These are phyloP conservation scores for Eucalyptus sp. DNA, from an alignment of 345 rosid species.

Conservation along the genomic window DNA sequence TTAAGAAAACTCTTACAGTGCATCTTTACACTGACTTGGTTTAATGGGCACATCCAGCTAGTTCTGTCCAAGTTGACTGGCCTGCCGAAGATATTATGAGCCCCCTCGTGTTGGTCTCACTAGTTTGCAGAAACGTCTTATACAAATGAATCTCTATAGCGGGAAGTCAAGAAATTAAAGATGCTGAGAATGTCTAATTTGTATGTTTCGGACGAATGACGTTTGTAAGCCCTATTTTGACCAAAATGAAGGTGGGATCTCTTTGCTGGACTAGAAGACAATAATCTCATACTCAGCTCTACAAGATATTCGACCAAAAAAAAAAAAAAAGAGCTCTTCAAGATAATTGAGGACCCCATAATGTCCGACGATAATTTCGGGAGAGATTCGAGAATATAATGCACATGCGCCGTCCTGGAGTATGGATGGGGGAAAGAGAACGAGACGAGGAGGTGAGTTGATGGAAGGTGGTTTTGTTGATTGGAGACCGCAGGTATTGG, in stretches of 20 bases:
- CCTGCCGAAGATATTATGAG: not conserved
- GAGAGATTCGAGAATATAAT: not conserved
- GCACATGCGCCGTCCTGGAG: not conserved
- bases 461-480: too few relatives aligned
- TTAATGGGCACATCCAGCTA: not conserved
- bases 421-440: not conserved
- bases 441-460: too few relatives aligned
- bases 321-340: too few relatives aligned
- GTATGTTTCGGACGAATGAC: not conserved
- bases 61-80: not conserved
- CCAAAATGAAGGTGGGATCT: not conserved
- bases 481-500: too few relatives aligned
- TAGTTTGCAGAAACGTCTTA: not conserved
- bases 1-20: too few relatives aligned
- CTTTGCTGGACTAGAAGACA: not conserved
- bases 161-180: not conserved
- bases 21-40: not conserved
- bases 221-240: not conserved
- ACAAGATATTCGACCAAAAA: too few relatives aligned
- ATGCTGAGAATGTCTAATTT: not conserved
- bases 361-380: too few relatives aligned
- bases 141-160: not conserved
- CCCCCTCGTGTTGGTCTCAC: not conserved
- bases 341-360: too few relatives aligned
- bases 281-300: not conserved